phyloP scores from a whole-genome alignment of 2,329 filamentous ascomycete species.

The Hymenoscyphus salicellus region DNA sequence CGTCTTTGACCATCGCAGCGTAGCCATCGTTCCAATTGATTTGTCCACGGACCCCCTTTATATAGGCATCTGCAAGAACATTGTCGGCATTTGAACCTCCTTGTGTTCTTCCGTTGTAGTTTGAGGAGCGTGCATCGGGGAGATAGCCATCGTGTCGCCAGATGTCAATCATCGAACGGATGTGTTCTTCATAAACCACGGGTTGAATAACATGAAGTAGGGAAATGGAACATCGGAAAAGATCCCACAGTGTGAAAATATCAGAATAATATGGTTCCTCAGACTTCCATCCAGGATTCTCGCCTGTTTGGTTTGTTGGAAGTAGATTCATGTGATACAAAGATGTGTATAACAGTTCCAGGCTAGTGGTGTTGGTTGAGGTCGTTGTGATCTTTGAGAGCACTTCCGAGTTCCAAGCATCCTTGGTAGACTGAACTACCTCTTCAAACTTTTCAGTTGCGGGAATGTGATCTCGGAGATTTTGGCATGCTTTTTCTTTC shows the following conservation, averaged over 20 bases:
- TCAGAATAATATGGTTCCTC: constrained; percentile 69
- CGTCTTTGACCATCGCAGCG: constrained; percentile 63
- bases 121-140: constrained; percentile 64
- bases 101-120: constrained; percentile 67
- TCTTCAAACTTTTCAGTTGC: constrained; percentile 42
- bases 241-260: constrained; percentile 67
- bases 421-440: constrained; percentile 43
- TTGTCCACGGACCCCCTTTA: constrained; percentile 60
- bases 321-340: constrained; percentile 50
- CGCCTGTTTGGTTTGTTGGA: constrained; percentile 65
- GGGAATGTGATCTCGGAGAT: constrained; percentile 45
- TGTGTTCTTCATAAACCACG: constrained; percentile 58
- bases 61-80: constrained; percentile 68
- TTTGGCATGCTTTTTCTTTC: constrained; percentile 47
- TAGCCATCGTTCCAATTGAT: constrained; percentile 65
- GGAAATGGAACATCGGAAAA: constrained; percentile 61
- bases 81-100: constrained; percentile 71
- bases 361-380: constrained; percentile 52
- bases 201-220: constrained; percentile 66
- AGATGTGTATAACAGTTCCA: constrained; percentile 63
- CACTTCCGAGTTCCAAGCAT: constrained; percentile 59
- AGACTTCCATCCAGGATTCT: constrained; percentile 65
- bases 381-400: constrained; percentile 62
- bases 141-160: constrained; percentile 63
- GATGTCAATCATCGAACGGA: constrained; percentile 66